Evolutionary conservation across 208 protist species (phyloP), one percentile per base, ranked within the genome.

Genomic region (Endotrypanum monterogeii): DNA sequence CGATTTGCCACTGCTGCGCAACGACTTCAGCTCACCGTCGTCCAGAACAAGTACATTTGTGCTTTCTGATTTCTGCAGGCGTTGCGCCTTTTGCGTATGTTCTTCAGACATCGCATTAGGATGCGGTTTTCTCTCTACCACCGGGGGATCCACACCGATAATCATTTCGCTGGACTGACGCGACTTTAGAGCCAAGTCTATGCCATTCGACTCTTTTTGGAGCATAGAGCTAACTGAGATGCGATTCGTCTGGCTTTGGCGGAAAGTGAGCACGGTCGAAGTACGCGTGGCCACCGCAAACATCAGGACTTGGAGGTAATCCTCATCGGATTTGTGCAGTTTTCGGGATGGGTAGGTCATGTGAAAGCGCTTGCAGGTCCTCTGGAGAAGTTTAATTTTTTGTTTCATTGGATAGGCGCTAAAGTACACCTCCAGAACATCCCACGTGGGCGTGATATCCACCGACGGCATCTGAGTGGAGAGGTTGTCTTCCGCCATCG

Each of bases 401-500:
- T 70, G 61, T 12, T 54, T 16, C 8, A 11, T 41, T n/a, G 75
- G 63, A 72, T 78, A 79, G 37, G 76, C 52, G 54, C 71, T 73
- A 44, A 82, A 85, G 63, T 81, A 78, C 54, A 85, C 76, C 55
- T 76, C 72, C 52, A 85, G 56, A 28, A 82, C 63, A 32, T 80
- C 71, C 48, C 39, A 50, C 48, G 76, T 55, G 6, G 70, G 56
- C 20, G 55, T 48, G 52, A 54, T 8, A 25, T 41, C 61, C 52
- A 35, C 35, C 23, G 70, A 25, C 70, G 39, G 37, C 35, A 32
- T 28, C 32, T 28, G 9, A 51, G 50, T 28, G 50, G 39, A 9
- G 32, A 37, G 3, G 5, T 70, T 32, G 25, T 69, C 65, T 9
- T 41, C 14, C 50, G 32, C 3, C 46, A 58, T 1, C 32, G 57